phyloP scores from a whole-genome alignment of 2,329 filamentous ascomycete species.

The Clarireedia homoeocarpa region DNA sequence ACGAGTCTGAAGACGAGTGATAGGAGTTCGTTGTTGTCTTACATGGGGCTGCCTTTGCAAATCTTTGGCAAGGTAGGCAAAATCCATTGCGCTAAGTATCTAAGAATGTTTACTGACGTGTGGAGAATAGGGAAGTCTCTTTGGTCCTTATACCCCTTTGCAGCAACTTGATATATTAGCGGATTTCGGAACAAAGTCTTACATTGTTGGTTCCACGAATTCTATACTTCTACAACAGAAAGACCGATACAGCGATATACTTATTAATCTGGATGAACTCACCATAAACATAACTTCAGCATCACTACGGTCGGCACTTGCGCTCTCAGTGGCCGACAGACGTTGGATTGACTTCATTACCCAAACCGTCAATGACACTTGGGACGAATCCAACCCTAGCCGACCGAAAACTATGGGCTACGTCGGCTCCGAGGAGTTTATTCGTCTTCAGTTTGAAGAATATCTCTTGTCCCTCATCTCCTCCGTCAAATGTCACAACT shows the following conservation, averaged over 20 bases:
- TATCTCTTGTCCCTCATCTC: slow-evolving; percentile 86
- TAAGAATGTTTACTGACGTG: not conserved
- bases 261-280: slow-evolving; percentile 91
- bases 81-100: too few relatives aligned
- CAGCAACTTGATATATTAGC: slow-evolving; percentile 93
- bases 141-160: slow-evolving; percentile 91
- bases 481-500: slow-evolving; percentile 80
- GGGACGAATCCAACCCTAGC: slow-evolving; percentile 85
- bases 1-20: slow-evolving; percentile 89
- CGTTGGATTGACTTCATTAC: slow-evolving; percentile 96
- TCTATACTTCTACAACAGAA: slow-evolving; percentile 88
- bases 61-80: slow-evolving; percentile 75
- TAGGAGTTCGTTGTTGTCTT: slow-evolving; percentile 77
- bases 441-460: slow-evolving; percentile 92
- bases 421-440: slow-evolving; percentile 93
- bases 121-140: slow-evolving; percentile 66
- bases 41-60: slow-evolving; percentile 91
- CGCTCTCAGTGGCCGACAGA: slow-evolving; percentile 77
- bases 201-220: slow-evolving; percentile 95
- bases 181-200: slow-evolving; percentile 91
- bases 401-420: slow-evolving; percentile 94
- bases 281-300: slow-evolving; percentile 77
- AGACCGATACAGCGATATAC: slow-evolving; percentile 90
- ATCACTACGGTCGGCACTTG: slow-evolving; percentile 66
- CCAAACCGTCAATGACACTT: slow-evolving; percentile 89